phyloP scores from a whole-genome alignment of 2,329 filamentous ascomycete genomes.

The Biscogniauxia mediterranea region DNA sequence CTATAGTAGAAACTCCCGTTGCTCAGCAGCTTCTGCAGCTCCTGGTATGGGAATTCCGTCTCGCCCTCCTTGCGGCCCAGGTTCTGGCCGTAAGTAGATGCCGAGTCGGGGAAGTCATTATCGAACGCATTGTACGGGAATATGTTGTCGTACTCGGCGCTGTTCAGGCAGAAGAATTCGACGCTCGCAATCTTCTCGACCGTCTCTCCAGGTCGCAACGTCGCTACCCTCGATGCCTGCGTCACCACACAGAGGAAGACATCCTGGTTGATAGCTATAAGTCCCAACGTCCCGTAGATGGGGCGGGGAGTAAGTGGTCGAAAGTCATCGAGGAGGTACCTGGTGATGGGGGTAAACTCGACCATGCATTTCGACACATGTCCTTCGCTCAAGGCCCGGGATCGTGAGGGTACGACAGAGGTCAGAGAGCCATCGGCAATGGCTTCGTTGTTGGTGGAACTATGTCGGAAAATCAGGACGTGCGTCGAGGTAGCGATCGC shows the following conservation, averaged over 20 bases:
- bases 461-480: constrained; percentile 82
- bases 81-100: constrained; percentile 48
- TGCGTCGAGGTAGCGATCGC: constrained; percentile 78
- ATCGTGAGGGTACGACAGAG: constrained; percentile 48
- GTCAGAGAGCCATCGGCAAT: constrained; percentile 58
- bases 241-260: constrained; percentile 91
- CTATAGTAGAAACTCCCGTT: constrained; percentile 98
- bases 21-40: constrained; percentile 85
- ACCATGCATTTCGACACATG: constrained; percentile 73
- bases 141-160: constrained; percentile 79
- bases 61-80: constrained; percentile 66
- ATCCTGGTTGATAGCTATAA: constrained; percentile 80
- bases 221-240: constrained; percentile 73
- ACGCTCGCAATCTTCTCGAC: constrained; percentile 84
- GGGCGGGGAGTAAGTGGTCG: constrained; percentile 70
- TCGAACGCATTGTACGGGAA: constrained; percentile 54
- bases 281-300: constrained; percentile 81
- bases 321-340: constrained; percentile 71
- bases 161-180: constrained; percentile 91
- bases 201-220: constrained; percentile 81
- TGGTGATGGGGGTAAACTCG: constrained; percentile 69
- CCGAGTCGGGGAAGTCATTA: constrained; percentile 45
- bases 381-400: constrained; percentile 43
- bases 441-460: constrained; percentile 59
- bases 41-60: constrained; percentile 84